Conservation (phyloP, 768 basidiomycete genomes). For the Multifurca ochricompacta region DNA sequence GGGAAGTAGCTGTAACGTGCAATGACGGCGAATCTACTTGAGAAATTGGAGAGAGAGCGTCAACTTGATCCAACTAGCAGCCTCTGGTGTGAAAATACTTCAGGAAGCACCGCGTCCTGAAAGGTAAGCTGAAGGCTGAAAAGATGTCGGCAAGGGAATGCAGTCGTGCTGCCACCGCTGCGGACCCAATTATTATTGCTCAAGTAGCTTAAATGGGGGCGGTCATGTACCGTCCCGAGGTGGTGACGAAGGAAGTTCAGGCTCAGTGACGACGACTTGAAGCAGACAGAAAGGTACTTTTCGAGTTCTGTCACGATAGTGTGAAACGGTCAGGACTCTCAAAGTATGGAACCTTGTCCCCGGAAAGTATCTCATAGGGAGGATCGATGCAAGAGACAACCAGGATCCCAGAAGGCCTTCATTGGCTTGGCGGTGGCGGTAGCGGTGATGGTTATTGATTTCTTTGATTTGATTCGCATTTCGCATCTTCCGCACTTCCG, state of each 20-base stretch:
- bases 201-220: conserved; percentile 26
- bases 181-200: conserved; percentile 24
- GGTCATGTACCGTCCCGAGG: conserved; percentile 24
- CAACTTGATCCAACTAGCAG: conserved; percentile 13
- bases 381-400: conserved; percentile 27
- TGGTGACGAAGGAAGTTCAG: background rate
- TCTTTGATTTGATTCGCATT: too few relatives aligned
- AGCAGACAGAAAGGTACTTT: conserved; percentile 1
- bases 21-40: conserved; percentile 22
- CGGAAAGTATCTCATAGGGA: conserved; percentile 28
- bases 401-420: conserved; percentile 23
- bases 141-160: background rate
- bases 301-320: conserved; percentile 23
- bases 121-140: background rate
- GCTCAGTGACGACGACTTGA: conserved; percentile 16
- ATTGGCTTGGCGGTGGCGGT: too few relatives aligned
- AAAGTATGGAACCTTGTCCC: conserved; percentile 24
- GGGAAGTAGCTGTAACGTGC: background rate
- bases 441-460: too few relatives aligned
- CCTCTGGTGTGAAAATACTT: conserved; percentile 26
- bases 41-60: conserved; percentile 20
- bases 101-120: conserved; percentile 26
- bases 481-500: too few relatives aligned
- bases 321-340: conserved; percentile 27
- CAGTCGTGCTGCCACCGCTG: conserved; percentile 26